phyloP scores from a whole-genome alignment of 1,139 yeast genomes.

The Geotrichum fermentans region DNA sequence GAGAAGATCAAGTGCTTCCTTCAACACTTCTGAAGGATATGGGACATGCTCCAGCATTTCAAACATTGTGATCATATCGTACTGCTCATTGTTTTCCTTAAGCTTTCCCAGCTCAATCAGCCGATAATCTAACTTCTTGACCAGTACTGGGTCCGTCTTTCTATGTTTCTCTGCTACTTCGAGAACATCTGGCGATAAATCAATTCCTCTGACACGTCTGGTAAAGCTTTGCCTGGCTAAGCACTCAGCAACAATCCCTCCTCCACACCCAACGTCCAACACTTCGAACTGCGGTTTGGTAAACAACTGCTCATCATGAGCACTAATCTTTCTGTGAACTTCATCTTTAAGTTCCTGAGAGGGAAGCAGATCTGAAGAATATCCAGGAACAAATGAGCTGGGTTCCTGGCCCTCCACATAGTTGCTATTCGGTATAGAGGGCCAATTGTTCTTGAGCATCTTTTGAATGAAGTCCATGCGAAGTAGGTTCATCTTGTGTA shows the following conservation, averaged over 20 bases:
- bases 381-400: conserved; percentile 67
- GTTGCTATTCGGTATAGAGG: conserved; percentile 38
- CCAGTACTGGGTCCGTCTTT: conserved; percentile 56
- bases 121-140: conserved; percentile 52
- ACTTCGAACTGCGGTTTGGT: conserved; percentile 42
- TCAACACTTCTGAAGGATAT: conserved; percentile 67
- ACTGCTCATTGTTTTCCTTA: conserved; percentile 42
- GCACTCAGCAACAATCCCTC: conserved; percentile 86
- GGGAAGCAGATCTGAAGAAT: conserved; percentile 63
- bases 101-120: conserved; percentile 57
- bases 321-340: not conserved
- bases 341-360: conserved; percentile 9
- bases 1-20: conserved; percentile 61
- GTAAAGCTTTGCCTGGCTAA: conserved; percentile 65
- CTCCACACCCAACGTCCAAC: conserved; percentile 95
- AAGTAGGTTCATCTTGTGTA: conserved; percentile 88
- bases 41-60: conserved; percentile 94
- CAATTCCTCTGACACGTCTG: conserved; percentile 66
- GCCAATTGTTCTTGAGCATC: conserved; percentile 47
- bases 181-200: conserved; percentile 75
- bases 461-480: conserved; percentile 80
- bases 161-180: conserved; percentile 73
- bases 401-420: conserved; percentile 28
- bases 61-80: conserved; percentile 81
- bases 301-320: conserved; percentile 25